phyloP scores from a whole-genome alignment of 768 basidiomycete genomes.

The Tricholoma saponaceum region DNA sequence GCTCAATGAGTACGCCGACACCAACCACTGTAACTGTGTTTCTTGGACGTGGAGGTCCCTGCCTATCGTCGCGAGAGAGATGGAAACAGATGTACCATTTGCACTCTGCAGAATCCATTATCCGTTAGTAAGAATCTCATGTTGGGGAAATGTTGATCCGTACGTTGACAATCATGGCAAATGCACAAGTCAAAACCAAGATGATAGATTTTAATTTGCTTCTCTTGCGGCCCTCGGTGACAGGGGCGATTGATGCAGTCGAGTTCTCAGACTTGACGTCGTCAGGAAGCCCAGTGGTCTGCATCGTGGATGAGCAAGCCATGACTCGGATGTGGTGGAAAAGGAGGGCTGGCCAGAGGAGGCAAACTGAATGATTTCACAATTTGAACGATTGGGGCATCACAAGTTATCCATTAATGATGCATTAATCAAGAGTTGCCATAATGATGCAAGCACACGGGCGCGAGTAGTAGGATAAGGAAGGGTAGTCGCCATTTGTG shows the following conservation, averaged over 20 bases:
- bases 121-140: background rate
- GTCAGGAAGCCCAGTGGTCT: background rate
- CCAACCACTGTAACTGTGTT: constrained; percentile 59
- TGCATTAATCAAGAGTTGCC: background rate
- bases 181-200: constrained; percentile 22
- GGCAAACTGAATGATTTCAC: background rate
- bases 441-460: background rate
- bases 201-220: constrained; percentile 17
- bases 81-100: constrained; percentile 44
- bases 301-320: background rate
- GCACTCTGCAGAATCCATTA: constrained; percentile 24
- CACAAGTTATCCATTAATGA: background rate
- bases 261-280: background rate
- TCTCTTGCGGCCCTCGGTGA: constrained; percentile 4
- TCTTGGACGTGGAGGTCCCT: constrained; percentile 44
- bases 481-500: background rate
- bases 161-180: constrained; percentile 24
- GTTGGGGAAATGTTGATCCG: background rate
- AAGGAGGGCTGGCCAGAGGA: background rate
- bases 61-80: constrained; percentile 51
- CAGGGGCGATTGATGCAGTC: background rate
- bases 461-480: background rate
- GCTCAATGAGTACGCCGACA: constrained; percentile 64
- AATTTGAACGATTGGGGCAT: too few relatives aligned
- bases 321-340: background rate